These are phyloP conservation scores for Colletotrichum tabaci DNA, from an alignment of 2,329 filamentous ascomycete species.

Conservation along the genomic window DNA sequence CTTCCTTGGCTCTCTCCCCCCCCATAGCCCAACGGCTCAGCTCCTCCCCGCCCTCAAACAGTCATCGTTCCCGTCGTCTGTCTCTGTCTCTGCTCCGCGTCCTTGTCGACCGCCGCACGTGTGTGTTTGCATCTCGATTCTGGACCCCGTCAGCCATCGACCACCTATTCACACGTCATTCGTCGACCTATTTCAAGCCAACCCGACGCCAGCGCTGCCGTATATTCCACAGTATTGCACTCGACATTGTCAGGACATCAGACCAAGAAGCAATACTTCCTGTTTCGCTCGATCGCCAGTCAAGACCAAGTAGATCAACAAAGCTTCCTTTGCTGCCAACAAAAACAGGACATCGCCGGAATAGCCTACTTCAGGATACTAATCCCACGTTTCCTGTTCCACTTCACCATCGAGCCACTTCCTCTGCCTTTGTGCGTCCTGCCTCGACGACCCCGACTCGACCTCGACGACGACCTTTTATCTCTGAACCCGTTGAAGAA, in stretches of 20 bases:
- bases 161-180: conserved; percentile 34
- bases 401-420: conserved; percentile 19
- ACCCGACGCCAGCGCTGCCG: conserved; percentile 8
- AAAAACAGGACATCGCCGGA: conserved; percentile 19
- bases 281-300: conserved; percentile 5
- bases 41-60: conserved; percentile 39
- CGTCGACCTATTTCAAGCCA: conserved; percentile 26
- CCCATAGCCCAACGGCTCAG: conserved; percentile 44
- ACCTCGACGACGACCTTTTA: conserved; percentile 14
- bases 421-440: conserved; percentile 39
- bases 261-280: conserved; percentile 8
- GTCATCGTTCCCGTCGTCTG: conserved; percentile 33
- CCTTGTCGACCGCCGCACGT: conserved; percentile 11
- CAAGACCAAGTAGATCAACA: conserved; percentile 26
- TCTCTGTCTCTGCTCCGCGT: conserved; percentile 16
- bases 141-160: conserved; percentile 26
- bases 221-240: conserved; percentile 14
- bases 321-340: conserved; percentile 37
- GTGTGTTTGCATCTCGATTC: conserved; percentile 34
- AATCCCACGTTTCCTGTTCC: conserved; percentile 8
- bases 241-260: conserved; percentile 26
- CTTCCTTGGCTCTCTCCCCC: conserved; percentile 48
- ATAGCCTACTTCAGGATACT: not conserved
- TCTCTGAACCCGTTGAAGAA: conserved; percentile 42
- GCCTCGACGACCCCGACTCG: conserved; percentile 18